A percentile compares a stretch with the other conserved stretches of the same genome.
Conservation (phyloP, 2,329 filamentous ascomycete species). For the Botrytis deweyae region DNA sequence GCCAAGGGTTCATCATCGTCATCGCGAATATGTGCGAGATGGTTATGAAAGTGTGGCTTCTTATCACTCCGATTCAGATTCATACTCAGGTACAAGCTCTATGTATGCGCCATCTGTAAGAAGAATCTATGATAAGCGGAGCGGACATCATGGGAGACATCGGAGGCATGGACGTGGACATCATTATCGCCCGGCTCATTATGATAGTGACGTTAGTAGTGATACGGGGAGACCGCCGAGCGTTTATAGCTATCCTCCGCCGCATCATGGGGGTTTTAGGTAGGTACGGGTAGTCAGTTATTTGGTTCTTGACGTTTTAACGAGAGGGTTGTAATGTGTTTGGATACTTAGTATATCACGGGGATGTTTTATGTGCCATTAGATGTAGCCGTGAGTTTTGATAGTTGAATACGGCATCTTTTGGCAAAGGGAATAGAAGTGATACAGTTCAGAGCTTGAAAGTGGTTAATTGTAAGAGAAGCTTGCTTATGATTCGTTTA, state of each 20-base stretch:
- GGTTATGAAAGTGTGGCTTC: background rate
- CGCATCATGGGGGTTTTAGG: background rate
- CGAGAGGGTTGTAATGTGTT: background rate
- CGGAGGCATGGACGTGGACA: background rate
- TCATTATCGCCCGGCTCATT: background rate
- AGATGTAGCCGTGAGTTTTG: background rate
- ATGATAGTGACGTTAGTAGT: background rate
- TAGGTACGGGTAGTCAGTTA: background rate
- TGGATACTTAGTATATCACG: background rate
- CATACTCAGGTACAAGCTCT: background rate
- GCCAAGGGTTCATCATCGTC: background rate
- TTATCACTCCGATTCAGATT: background rate
- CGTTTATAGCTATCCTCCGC: background rate
- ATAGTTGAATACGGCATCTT: background rate
- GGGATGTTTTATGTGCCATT: background rate
- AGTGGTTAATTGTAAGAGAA: background rate
- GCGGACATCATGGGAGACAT: no score
- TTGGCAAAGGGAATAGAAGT: background rate
- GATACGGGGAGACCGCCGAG: background rate
- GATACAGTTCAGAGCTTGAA: background rate
- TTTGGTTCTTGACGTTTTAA: background rate
- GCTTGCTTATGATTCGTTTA: background rate
- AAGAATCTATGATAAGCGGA: background rate
- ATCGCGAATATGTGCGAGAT: background rate
- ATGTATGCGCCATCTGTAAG: background rate